These are phyloP conservation scores for Pilatotrama ljubarskyi DNA, from an alignment of 768 basidiomycete species.

Conservation along the genomic window DNA sequence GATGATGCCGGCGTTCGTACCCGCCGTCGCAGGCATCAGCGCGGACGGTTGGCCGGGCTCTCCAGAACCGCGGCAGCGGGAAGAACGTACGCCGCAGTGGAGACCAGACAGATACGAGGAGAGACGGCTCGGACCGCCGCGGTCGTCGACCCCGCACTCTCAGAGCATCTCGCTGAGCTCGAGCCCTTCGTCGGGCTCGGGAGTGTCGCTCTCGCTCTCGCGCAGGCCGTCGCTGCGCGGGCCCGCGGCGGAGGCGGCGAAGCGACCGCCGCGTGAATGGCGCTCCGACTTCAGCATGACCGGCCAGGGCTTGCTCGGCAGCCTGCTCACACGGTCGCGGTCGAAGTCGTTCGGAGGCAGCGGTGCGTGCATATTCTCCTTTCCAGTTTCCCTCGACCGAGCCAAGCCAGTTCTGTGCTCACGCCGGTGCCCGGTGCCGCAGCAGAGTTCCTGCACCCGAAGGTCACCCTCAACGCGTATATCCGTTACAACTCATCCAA, in stretches of 20 bases:
- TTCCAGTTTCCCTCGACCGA: neutral
- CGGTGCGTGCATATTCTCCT: constrained; percentile 9
- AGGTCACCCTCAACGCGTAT: constrained; percentile 28
- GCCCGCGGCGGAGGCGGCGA: constrained; percentile 12
- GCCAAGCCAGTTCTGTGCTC: too few species aligned
- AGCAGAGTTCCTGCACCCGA: constrained; percentile 11
- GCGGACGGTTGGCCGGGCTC: constrained; percentile 10
- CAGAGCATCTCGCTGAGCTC: constrained; percentile 12
- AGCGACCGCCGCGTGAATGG: constrained; percentile 34
- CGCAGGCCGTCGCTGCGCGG: constrained; percentile 21
- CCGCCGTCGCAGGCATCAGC: neutral
- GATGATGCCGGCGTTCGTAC: constrained; percentile 1
- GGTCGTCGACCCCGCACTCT: constrained; percentile 19
- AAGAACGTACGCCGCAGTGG: neutral
- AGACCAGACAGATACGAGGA: constrained; percentile 5
- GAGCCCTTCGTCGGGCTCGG: constrained; percentile 17
- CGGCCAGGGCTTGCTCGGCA: constrained; percentile 22
- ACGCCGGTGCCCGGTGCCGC: neutral
- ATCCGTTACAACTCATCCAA: constrained; percentile 30
- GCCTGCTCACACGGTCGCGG: constrained; percentile 24
- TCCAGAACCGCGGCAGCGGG: neutral
- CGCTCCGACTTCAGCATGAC: constrained; percentile 35
- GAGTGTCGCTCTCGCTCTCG: constrained; percentile 19
- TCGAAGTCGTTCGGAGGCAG: constrained; percentile 24
- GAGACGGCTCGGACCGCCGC: constrained; percentile 2